Conservation (phyloP, 345 rosid species). For the Atalantia buxifolia region DNA sequence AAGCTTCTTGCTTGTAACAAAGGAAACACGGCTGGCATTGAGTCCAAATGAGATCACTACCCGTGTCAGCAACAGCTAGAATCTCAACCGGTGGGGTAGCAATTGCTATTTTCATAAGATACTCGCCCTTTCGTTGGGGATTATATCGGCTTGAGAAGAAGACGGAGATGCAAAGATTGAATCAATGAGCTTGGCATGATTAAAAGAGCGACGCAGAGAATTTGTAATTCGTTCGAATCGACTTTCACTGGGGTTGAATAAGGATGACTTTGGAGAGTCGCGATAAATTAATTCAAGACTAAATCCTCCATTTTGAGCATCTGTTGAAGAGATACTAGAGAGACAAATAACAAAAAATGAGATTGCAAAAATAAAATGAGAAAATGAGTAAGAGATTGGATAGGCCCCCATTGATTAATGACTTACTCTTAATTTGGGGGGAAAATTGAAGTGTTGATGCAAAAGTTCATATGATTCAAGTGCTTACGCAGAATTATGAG, state of each 20-base stretch:
- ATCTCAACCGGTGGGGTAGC: conserved; percentile 18
- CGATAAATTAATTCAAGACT: conserved; percentile 23
- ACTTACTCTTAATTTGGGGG: too few species aligned
- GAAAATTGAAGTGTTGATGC: too few species aligned
- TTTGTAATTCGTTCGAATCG: neutral
- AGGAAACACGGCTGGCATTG: neutral
- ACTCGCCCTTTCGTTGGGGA: neutral
- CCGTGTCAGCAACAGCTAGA: conserved; percentile 12
- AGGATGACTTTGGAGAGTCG: conserved; percentile 27
- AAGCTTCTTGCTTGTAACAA: too few species aligned
- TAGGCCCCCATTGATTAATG: too few species aligned
- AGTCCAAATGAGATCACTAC: conserved; percentile 31
- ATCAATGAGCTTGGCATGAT: conserved; percentile 2
- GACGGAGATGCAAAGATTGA: neutral
- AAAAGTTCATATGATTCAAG: too few species aligned
- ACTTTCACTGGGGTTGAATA: conserved; percentile 7
- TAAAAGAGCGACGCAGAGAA: conserved; percentile 2
- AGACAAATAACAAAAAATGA: too few species aligned
- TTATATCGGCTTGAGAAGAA: neutral
- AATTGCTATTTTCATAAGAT: conserved; percentile 21
- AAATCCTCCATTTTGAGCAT: conserved; percentile 14
- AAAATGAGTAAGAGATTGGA: too few species aligned
- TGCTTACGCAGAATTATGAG: too few species aligned
- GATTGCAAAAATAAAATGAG: too few species aligned
- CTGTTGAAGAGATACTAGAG: neutral